phyloP scores from a whole-genome alignment of 179 eudicot species.

The Beta lomatogona region DNA sequence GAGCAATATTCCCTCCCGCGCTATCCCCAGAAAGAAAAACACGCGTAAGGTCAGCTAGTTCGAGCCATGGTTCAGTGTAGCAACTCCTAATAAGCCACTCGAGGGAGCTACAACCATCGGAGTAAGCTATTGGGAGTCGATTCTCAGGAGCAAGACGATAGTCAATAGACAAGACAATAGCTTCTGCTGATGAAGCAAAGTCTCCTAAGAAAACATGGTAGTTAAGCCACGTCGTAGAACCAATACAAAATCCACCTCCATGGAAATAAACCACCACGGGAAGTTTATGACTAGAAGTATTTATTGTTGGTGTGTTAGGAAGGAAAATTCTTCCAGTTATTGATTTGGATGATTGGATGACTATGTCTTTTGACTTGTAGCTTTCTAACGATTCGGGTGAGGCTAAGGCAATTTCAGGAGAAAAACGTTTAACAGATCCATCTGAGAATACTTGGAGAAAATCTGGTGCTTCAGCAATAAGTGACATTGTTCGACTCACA shows the following conservation, averaged over 20 bases:
- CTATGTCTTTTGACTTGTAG: constrained; percentile 53
- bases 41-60: constrained; percentile 44
- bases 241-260: constrained; percentile 84
- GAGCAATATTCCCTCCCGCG: constrained; percentile 79
- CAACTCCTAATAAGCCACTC: constrained; percentile 46
- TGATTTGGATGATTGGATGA: constrained; percentile 45
- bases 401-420: constrained; percentile 36
- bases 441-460: constrained; percentile 66
- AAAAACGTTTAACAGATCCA: constrained; percentile 56
- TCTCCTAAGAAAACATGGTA: constrained; percentile 67
- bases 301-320: constrained; percentile 29
- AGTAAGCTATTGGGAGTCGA: constrained; percentile 61
- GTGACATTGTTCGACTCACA: constrained; percentile 37
- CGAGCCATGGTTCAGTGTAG: constrained; percentile 48
- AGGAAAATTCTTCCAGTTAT: constrained; percentile 58
- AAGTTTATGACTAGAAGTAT: neutral
- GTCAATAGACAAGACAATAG: constrained; percentile 58
- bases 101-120: constrained; percentile 53
- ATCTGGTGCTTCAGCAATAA: constrained; percentile 54
- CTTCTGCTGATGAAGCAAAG: constrained; percentile 35
- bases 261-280: constrained; percentile 72
- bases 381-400: constrained; percentile 33
- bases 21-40: constrained; percentile 70
- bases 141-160: constrained; percentile 84
- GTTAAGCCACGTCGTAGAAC: constrained; percentile 73